phyloP scores from a whole-genome alignment of 2,329 filamentous ascomycete genomes.

The Fusarium fujikuroi region DNA sequence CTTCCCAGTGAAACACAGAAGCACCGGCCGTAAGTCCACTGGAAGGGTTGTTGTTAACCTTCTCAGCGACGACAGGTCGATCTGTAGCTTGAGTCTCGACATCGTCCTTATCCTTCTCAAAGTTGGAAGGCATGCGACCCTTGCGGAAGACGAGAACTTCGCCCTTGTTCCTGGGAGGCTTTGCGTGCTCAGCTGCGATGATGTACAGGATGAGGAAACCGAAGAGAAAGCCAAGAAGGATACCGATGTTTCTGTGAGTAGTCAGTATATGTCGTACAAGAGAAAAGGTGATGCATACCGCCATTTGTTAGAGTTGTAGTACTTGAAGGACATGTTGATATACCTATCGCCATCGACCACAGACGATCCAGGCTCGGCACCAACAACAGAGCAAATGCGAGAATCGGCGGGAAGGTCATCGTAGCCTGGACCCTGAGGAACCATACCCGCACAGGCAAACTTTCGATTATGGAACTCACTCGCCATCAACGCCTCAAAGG shows the following conservation, averaged over 20 bases:
- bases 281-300: constrained; percentile 1
- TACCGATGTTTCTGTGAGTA: constrained; percentile 69
- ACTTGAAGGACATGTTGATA: constrained; percentile 65
- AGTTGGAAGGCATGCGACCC: constrained; percentile 65
- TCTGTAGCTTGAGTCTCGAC: constrained; percentile 44
- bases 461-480: constrained; percentile 57
- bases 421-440: constrained; percentile 51
- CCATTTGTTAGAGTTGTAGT: constrained; percentile 69
- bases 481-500: constrained; percentile 42
- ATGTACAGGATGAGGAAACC: constrained; percentile 73
- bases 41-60: background rate
- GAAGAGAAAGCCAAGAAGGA: constrained; percentile 71
- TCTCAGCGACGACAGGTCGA: constrained; percentile 33
- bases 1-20: constrained; percentile 74
- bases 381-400: constrained; percentile 64
- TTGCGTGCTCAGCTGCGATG: constrained; percentile 71
- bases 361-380: constrained; percentile 62
- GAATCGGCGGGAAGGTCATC: constrained; percentile 55
- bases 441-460: constrained; percentile 65
- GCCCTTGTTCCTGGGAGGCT: constrained; percentile 69
- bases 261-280: rapidly evolving
- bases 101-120: constrained; percentile 58
- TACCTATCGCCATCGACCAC: constrained; percentile 71
- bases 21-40: constrained; percentile 19
- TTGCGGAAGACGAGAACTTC: constrained; percentile 75